phyloP scores from a whole-genome alignment of 2,329 filamentous ascomycete species.

The Drechslerella dactyloides region DNA sequence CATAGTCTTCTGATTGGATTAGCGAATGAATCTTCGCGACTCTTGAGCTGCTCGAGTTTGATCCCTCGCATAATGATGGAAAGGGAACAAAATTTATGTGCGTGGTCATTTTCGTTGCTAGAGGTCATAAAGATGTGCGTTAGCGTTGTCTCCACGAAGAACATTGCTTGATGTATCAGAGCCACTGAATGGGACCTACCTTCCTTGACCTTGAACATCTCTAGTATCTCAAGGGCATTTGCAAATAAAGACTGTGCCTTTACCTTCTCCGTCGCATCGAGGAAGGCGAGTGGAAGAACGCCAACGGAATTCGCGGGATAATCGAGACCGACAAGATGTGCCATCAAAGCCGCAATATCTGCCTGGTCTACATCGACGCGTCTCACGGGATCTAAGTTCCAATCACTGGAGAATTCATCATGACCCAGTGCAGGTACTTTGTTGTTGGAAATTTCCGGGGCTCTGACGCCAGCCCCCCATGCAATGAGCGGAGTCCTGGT shows the following conservation, averaged over 20 bases:
- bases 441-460: constrained; percentile 89
- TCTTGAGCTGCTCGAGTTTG: constrained; percentile 15
- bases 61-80: constrained; percentile 67
- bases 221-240: constrained; percentile 84
- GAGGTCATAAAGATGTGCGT: background rate
- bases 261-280: constrained; percentile 72
- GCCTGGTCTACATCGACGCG: constrained; percentile 93
- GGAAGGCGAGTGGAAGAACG: constrained; percentile 82
- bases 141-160: background rate
- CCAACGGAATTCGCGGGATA: constrained; percentile 97
- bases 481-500: constrained; percentile 89
- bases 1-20: constrained; percentile 70
- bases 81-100: constrained; percentile 81
- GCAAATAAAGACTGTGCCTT: constrained; percentile 84
- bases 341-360: constrained; percentile 93
- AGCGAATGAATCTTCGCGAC: constrained; percentile 60
- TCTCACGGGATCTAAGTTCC: constrained; percentile 78
- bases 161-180: background rate
- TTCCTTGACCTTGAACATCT: constrained; percentile 97
- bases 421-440: constrained; percentile 79
- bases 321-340: constrained; percentile 83
- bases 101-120: constrained; percentile 73
- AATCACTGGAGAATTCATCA: constrained; percentile 88
- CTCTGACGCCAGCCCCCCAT: constrained; percentile 83
- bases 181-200: constrained; percentile 24